A percentile compares a stretch with the other conserved stretches of the same genome.
Conservation (phyloP, 164 flowering plant genomes). For the Akebia trifoliata region DNA sequence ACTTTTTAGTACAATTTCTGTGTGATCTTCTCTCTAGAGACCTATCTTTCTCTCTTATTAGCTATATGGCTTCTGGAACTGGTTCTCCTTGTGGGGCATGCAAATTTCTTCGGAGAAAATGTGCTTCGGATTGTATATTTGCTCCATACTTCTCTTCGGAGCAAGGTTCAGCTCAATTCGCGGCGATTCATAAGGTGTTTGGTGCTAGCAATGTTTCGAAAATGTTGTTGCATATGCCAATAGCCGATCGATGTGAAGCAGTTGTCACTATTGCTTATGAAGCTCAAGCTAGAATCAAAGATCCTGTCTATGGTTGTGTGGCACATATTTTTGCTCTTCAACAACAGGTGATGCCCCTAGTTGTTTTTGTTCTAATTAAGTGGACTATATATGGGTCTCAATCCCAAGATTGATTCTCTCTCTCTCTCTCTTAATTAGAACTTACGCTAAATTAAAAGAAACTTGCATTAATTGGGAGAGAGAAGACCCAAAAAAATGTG, state of each 20-base stretch:
- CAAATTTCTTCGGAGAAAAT: slow-evolving; percentile 89
- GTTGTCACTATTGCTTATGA: slow-evolving; percentile 96
- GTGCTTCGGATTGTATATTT: slow-evolving; percentile 80
- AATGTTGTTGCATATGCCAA: slow-evolving; percentile 69
- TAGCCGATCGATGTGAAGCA: slow-evolving; percentile 77
- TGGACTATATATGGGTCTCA: neutral
- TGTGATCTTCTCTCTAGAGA: slow-evolving; percentile 41
- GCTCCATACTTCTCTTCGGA: slow-evolving; percentile 96
- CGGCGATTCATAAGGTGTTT: slow-evolving; percentile 95
- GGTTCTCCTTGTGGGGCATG: slow-evolving; percentile 99
- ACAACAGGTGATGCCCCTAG: slow-evolving; percentile 63
- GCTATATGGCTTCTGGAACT: slow-evolving; percentile 34
- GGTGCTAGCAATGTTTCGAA: slow-evolving; percentile 98
- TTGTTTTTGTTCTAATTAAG: neutral
- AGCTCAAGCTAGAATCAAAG: slow-evolving; percentile 88
- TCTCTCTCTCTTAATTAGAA: no score
- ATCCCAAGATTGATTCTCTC: no score
- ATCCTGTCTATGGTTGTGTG: slow-evolving; percentile 97
- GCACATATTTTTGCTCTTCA: slow-evolving; percentile 89
- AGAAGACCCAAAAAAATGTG: no score
- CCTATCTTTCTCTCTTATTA: slow-evolving; percentile 5
- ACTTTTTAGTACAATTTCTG: slow-evolving; percentile 40
- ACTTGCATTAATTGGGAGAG: no score
- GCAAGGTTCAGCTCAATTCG: slow-evolving; percentile 86
- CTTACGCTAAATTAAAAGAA: no score